Percentiles rank a stretch among this genome's conserved stretches.
Evolutionary conservation across 1,139 yeast genomes (phyloP).

Genomic region (Suhomyces ambrosiae): DNA sequence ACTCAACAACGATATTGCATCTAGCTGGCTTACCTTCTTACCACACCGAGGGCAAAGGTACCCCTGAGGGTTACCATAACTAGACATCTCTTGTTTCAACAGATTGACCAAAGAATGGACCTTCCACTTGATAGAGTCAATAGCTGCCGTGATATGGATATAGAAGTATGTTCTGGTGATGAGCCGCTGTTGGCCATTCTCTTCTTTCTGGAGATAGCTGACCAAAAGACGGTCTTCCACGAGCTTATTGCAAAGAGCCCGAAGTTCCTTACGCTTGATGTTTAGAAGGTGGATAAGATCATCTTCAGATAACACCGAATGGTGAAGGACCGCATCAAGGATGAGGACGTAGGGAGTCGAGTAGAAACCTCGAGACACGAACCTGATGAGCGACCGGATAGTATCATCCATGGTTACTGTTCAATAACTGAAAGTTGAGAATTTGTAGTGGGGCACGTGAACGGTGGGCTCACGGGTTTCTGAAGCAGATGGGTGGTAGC

Average conservation of each 20-base stretch:
- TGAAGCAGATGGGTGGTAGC: no score
- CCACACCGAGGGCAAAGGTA: slow-evolving; percentile 87
- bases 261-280: slow-evolving; percentile 81
- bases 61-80: slow-evolving; percentile 90
- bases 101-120: slow-evolving; percentile 81
- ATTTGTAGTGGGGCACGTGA: slow-evolving; percentile 1
- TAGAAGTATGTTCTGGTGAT: slow-evolving; percentile 77
- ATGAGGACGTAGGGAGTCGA: slow-evolving; percentile 81
- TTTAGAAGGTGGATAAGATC: slow-evolving; percentile 81
- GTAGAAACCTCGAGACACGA: slow-evolving; percentile 86
- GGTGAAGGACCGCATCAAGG: slow-evolving; percentile 86
- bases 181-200: slow-evolving; percentile 66
- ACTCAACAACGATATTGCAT: slow-evolving; percentile 79
- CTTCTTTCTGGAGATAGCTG: slow-evolving; percentile 79
- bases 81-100: slow-evolving; percentile 77
- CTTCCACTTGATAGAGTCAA: slow-evolving; percentile 96
- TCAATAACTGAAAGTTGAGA: background rate
- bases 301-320: slow-evolving; percentile 92
- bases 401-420: slow-evolving; percentile 41
- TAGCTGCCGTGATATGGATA: slow-evolving; percentile 88
- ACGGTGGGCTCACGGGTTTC: no score
- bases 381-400: slow-evolving; percentile 44
- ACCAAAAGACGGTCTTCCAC: slow-evolving; percentile 79
- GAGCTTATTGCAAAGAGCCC: slow-evolving; percentile 77
- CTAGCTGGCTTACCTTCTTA: slow-evolving; percentile 78